Evolutionary conservation across 352 stramenopile genomes (phyloP), one percentile per base, ranked within the genome.

Genomic region (Phytophthora syringae): DNA sequence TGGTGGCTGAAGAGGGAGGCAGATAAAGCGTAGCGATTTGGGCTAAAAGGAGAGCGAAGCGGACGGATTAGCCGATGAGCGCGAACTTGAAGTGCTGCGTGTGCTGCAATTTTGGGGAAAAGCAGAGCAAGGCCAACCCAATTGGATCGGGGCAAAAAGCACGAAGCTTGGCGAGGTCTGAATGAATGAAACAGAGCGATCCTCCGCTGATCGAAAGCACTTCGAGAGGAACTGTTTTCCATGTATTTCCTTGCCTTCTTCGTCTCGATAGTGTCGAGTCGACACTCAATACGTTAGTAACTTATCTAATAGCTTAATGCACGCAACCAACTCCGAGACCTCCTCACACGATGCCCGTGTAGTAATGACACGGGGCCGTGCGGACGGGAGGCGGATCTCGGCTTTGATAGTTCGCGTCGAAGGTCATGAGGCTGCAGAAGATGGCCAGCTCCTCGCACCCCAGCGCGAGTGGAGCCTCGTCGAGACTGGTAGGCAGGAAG

Each of bases 321-420:
- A 24, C 10, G 24, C 10, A 4, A 27, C 30, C 67, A 53, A 86
- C 52, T 81, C 72, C 20, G 52, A 68, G 61, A 52, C 73, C 62
- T n/a, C n/a, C n/a, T n/a, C n/a, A n/a, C n/a, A n/a, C n/a, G n/a
- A n/a, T n/a, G n/a, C n/a, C n/a, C n/a, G 79, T 76, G 61, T 64
- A 72, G 40, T 71, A 57, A 72, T 76, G 66, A 48, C 69, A 68
- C 36, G 55, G 16, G 44, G 27, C 20, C 7, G 59, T 63, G 45
- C 32, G 43, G 28, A 32, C 11, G 64, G 62, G 49, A 50, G 65
- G 36, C 27, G 63, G 3, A 7, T 71, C 25, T 45, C 51, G 27
- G 43, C 25, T 37, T 18, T 69, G 65, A 30, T 82, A 63, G 39
- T 67, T 75, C 12, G 57, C 16, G 60, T 91, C 85, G 50, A 87